Evolutionary conservation across 768 basidiomycete species (phyloP), one percentile per base, ranked within the genome.

Genomic region (Paxillus ammoniavirescens): DNA sequence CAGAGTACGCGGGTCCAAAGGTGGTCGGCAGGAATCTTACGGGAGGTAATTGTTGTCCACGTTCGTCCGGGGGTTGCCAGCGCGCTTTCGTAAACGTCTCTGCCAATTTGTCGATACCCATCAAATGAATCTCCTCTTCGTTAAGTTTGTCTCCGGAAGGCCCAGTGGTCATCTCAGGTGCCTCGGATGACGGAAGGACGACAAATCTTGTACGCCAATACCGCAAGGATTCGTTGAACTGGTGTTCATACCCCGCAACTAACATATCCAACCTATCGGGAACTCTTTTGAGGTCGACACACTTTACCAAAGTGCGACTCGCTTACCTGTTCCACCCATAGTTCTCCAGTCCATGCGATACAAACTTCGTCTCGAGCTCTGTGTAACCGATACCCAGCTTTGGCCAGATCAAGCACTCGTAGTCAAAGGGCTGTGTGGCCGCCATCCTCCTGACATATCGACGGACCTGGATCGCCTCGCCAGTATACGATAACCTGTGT

Each of bases 121-220:
- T 73, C 21, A 97, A 78, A 14, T 91, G 86, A 14, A 87, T 85
- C 69, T 96, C 94, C 68, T 94, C 91, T 30, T 93, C 91, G 59
- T 86, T 83, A 46, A 96, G 77, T 49, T 76, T 77, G 65, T 96
- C 93, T 1, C 87, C 89, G 2, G 79, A 78, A 0, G 87, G 78
- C 0, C 85, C 83, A 12, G 75, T 72, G 42, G 73, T 78, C 2
- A 77, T 65, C 33, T 76, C 72, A 4, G 81, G 92, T 54, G 83
- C 78, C 36, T 91, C 88, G 13, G 81, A 76, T 0, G 92, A 87
- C 0, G 96, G 96, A 28, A 99, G 89, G 17, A 99, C 84, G 23
- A 98, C 79, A 67, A 97, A 97, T 18, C 95, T 80, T 0, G 94
- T 98, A 12, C 95, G 81, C 92, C 96, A 97, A 62, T 96, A 96